phyloP scores from a whole-genome alignment of 768 basidiomycete species.

The Tulasnella sp. region DNA sequence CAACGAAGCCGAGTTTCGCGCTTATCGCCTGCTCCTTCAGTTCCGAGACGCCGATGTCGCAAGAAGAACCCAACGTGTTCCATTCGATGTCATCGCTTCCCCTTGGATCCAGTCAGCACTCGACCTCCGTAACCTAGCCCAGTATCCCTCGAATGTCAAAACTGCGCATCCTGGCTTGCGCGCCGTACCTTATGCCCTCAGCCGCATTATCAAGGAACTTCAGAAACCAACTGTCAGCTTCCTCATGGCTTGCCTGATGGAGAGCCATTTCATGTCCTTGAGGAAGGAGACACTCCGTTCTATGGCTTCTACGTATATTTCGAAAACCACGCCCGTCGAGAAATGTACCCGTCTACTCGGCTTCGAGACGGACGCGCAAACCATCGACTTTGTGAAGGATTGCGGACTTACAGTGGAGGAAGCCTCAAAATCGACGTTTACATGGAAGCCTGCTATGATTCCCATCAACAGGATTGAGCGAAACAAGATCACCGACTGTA shows the following conservation, averaged over 20 bases:
- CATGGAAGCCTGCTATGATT: not conserved
- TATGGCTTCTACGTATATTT: slow-evolving; percentile 12
- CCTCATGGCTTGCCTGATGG: slow-evolving; percentile 78
- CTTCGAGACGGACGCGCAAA: slow-evolving; percentile 12
- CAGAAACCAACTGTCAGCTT: slow-evolving; percentile 64
- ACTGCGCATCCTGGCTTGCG: slow-evolving; percentile 21
- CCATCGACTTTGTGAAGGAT: slow-evolving; percentile 9
- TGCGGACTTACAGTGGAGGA: not conserved
- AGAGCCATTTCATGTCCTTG: slow-evolving; percentile 61
- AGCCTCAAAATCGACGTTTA: not conserved
- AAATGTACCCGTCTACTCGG: slow-evolving; percentile 11
- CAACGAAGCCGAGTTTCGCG: slow-evolving; percentile 89
- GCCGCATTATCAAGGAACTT: slow-evolving; percentile 54
- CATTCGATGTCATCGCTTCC: slow-evolving; percentile 49
- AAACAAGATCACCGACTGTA: not conserved
- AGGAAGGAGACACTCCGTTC: slow-evolving; percentile 20
- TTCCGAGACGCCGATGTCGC: slow-evolving; percentile 72
- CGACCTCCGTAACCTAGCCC: slow-evolving; percentile 66
- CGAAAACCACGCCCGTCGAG: slow-evolving; percentile 5
- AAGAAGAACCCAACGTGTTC: slow-evolving; percentile 46
- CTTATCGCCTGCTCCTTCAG: slow-evolving; percentile 87
- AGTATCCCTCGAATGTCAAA: slow-evolving; percentile 42
- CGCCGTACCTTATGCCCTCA: slow-evolving; percentile 36
- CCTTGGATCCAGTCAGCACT: slow-evolving; percentile 77
- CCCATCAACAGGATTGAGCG: not conserved